Base-by-base conservation (phyloP, 495 filamentous ascomycete species). In the Cryomyces antarcticus region DNA sequence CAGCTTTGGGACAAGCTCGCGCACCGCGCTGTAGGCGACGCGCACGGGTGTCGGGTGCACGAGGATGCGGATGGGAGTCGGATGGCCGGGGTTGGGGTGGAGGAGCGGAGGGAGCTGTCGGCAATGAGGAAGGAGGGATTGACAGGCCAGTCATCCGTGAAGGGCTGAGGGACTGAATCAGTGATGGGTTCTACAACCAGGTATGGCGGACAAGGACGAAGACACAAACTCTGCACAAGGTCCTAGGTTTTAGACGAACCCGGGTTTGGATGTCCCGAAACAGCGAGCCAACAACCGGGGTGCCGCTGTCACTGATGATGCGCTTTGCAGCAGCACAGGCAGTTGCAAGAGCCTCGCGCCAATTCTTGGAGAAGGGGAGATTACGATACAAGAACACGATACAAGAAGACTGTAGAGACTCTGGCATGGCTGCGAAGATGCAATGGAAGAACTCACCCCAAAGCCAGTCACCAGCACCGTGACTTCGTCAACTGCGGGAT, bases 21-120 rank as follows among this genome's bases (percentile, higher is more conserved):
- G 68, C 0, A 88, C 74, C n/a, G 64, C 63, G 7, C 62, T 54
- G 57, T 88, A 93, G 37, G 65, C 68, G 31, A 87, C 82, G 17
- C 66, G 66, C 45, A 93, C 68, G 0, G 82, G 71, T 3, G 68
- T 55, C 0, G 75, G 74, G 51, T 83, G 73, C 28, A 74, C 67
- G 49, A 76, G 57, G 46, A 88, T 69, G 33, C 69, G 72, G 46
- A 87, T 69, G 9, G 17, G 52, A 27, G 47, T 51, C 28, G 30
- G 47, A 30, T 38, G 52, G 13, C 28, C 28, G 13, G 38, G 41
- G 7, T 39, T 46, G 35, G 58, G 43, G 40, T 28, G 5, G 31
- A 39, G 30, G 9, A 31, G 11, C 43, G 58, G 43, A 30, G 53
- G 55, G n/a, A 58, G 3, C 44, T 49, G 31, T 46, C 47, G 28